Evolutionary conservation across 2,329 filamentous ascomycete genomes (phyloP).

Genomic region (Purpureocillium takamizusanense): DNA sequence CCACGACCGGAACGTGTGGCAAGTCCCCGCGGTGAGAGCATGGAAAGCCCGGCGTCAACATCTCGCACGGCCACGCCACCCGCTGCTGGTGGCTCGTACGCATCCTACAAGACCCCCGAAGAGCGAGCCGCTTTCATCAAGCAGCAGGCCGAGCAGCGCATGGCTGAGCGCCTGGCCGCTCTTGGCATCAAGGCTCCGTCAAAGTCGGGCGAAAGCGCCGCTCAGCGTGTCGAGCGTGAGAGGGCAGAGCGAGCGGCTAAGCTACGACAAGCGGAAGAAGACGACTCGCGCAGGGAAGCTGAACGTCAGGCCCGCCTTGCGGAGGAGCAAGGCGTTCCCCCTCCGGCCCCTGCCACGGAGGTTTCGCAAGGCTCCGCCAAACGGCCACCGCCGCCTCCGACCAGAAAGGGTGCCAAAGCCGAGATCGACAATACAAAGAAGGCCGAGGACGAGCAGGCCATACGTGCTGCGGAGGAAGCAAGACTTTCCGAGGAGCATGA

Average conservation of each 20-base stretch:
- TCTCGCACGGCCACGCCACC: constrained; percentile 37
- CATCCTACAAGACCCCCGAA: constrained; percentile 81
- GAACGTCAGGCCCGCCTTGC: constrained; percentile 78
- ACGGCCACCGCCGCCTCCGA: constrained; percentile 71
- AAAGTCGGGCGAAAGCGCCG: constrained; percentile 70
- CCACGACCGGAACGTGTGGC: constrained; percentile 26
- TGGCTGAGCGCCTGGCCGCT: constrained; percentile 91
- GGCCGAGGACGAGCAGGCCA: constrained; percentile 46
- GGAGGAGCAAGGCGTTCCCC: constrained; percentile 61
- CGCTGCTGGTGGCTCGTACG: constrained; percentile 57
- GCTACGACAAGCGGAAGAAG: constrained; percentile 81
- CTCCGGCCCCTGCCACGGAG: constrained; percentile 47
- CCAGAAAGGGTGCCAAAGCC: constrained; percentile 57
- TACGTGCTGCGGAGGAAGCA: constrained; percentile 56
- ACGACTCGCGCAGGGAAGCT: constrained; percentile 79
- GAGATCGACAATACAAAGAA: constrained; percentile 49
- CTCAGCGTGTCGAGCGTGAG: constrained; percentile 83
- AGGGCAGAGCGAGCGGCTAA: constrained; percentile 80
- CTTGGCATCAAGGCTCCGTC: constrained; percentile 79
- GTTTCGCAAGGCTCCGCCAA: constrained; percentile 38
- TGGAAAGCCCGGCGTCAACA: constrained; percentile 44
- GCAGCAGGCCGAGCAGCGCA: constrained; percentile 91
- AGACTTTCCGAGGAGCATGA: constrained; percentile 63
- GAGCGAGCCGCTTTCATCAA: constrained; percentile 94
- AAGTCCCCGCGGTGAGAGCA: constrained; percentile 30